Evolutionary conservation across 2,329 filamentous ascomycete genomes (phyloP).

Genomic region (Sporothrix variecibatus): DNA sequence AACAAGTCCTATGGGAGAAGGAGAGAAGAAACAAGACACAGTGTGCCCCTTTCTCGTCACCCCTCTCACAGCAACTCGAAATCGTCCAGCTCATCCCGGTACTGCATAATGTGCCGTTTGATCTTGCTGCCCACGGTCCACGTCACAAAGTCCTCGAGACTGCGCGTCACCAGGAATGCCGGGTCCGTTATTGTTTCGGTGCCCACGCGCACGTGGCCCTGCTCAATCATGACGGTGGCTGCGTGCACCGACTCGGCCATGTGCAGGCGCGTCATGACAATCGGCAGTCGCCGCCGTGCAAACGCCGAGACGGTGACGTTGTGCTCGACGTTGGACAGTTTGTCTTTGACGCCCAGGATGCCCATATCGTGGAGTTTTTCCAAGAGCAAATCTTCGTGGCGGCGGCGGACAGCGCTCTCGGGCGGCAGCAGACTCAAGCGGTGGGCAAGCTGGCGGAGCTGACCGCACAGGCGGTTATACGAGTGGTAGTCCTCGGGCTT

Average conservation of each 20-base stretch:
- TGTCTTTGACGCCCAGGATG: constrained; percentile 72
- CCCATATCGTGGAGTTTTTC: constrained; percentile 95
- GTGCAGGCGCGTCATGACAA: constrained; percentile 82
- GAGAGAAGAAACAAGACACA: neutral
- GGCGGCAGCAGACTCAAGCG: constrained; percentile 80
- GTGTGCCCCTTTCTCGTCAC: neutral
- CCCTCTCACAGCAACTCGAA: constrained; percentile 76
- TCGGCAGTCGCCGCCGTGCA: constrained; percentile 77
- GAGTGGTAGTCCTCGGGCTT: constrained; percentile 82
- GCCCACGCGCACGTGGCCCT: constrained; percentile 89
- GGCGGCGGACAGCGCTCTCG: constrained; percentile 73
- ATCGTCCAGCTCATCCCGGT: constrained; percentile 92
- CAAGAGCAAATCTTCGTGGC: constrained; percentile 83
- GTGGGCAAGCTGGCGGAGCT: constrained; percentile 87
- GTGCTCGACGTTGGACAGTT: constrained; percentile 82
- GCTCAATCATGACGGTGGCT: constrained; percentile 85
- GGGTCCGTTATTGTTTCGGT: constrained; percentile 89
- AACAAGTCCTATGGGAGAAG: neutral
- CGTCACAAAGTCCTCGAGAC: constrained; percentile 94
- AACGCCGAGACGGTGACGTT: constrained; percentile 88
- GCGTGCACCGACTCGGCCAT: constrained; percentile 93
- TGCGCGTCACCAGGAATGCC: constrained; percentile 83
- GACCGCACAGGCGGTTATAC: constrained; percentile 69
- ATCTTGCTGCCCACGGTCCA: constrained; percentile 98
- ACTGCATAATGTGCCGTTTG: constrained; percentile 93